Conservation (phyloP, 371 early-diverging fungal genomes). For the Dichotomocladium elegans region DNA sequence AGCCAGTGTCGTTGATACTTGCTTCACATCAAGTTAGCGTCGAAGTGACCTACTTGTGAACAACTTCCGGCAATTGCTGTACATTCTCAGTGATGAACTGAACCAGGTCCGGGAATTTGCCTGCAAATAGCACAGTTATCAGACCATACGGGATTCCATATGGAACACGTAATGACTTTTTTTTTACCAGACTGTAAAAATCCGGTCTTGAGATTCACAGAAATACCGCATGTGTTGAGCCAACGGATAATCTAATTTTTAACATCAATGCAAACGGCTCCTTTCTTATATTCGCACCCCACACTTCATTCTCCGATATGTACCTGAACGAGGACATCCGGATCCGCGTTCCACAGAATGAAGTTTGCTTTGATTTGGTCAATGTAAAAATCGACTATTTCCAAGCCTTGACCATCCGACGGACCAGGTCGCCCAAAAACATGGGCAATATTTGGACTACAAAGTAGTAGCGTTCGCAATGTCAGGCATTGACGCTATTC, state of each 20-base stretch:
- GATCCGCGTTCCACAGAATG: slow-evolving; percentile 69
- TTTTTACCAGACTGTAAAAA: slow-evolving; percentile 64
- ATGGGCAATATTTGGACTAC: slow-evolving; percentile 48
- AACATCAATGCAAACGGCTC: neutral
- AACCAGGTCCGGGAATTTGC: slow-evolving; percentile 56
- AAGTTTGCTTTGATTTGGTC: slow-evolving; percentile 59
- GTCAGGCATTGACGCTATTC: neutral
- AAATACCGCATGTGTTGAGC: slow-evolving; percentile 56
- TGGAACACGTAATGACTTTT: too few species aligned
- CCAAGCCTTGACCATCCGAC: slow-evolving; percentile 57
- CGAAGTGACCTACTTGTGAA: slow-evolving; percentile 66
- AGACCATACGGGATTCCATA: too few species aligned
- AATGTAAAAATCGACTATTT: slow-evolving; percentile 60
- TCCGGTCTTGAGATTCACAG: slow-evolving; percentile 44
- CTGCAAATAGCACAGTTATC: too few species aligned
- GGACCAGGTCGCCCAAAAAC: slow-evolving; percentile 57
- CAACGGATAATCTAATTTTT: slow-evolving; percentile 48
- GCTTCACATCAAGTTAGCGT: neutral
- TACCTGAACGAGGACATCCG: slow-evolving; percentile 62
- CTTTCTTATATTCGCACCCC: neutral
- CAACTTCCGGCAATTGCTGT: slow-evolving; percentile 57
- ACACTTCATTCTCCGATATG: neutral
- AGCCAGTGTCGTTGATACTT: too few species aligned
- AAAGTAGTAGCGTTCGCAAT: neutral
- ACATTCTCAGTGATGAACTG: slow-evolving; percentile 59